These are phyloP conservation scores for Aspergillus niger DNA, from an alignment of 2,329 filamentous ascomycete species.

Conservation along the genomic window DNA sequence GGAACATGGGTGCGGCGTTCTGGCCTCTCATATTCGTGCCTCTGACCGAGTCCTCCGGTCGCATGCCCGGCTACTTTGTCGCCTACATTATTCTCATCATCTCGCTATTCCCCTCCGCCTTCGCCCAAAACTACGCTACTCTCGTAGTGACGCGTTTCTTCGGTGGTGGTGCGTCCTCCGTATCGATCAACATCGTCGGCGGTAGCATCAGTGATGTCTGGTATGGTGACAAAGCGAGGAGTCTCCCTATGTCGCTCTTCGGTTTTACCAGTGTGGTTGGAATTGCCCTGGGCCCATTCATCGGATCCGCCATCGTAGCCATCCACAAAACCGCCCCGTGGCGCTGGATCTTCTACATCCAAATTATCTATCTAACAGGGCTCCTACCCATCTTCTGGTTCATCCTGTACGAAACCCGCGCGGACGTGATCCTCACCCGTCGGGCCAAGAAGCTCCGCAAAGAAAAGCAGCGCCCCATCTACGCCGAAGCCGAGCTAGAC, in stretches of 20 bases:
- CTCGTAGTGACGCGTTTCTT: constrained; percentile 49
- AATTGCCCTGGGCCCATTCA: constrained; percentile 48
- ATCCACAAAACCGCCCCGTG: constrained; percentile 39
- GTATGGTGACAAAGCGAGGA: constrained; percentile 41
- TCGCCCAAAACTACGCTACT: constrained; percentile 50
- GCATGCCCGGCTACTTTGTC: constrained; percentile 48
- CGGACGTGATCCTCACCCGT: constrained; percentile 45
- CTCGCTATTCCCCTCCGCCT: constrained; percentile 46
- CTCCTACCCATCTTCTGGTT: constrained; percentile 46
- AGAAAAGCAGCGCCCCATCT: constrained; percentile 35
- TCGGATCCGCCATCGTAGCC: constrained; percentile 43
- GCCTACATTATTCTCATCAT: constrained; percentile 46
- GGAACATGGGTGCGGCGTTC: constrained; percentile 44
- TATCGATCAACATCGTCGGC: constrained; percentile 45
- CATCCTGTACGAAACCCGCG: constrained; percentile 45
- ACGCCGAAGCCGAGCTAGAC: constrained; percentile 29
- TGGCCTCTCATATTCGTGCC: constrained; percentile 41
- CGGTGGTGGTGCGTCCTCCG: constrained; percentile 46
- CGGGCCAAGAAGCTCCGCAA: constrained; percentile 43
- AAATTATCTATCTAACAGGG: constrained; percentile 48
- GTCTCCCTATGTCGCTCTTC: constrained; percentile 47
- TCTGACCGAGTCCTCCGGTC: constrained; percentile 46
- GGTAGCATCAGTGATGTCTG: constrained; percentile 41
- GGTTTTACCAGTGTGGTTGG: constrained; percentile 48
- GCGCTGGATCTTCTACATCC: constrained; percentile 51